Evolutionary conservation across 192 early-diverging fungal genomes (phyloP).

Genomic region (Backusella australiensis): DNA sequence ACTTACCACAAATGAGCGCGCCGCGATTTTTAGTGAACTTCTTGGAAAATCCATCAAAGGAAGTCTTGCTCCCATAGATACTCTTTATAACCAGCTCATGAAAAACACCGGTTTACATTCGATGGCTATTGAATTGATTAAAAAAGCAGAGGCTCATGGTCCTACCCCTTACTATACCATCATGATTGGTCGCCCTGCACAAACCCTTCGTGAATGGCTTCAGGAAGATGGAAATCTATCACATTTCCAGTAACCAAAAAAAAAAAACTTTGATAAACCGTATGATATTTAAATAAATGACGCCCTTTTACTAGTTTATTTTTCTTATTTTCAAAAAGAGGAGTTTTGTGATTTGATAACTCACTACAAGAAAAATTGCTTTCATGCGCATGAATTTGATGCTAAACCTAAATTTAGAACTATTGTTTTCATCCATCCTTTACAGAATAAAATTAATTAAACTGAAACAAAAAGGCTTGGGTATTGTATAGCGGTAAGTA

Average conservation of each 20-base stretch:
- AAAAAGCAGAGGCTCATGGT: not conserved
- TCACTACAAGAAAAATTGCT: too few species aligned
- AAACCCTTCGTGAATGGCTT: not conserved
- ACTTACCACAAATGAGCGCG: not conserved
- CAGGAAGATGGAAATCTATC: not conserved
- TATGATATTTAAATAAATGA: not conserved
- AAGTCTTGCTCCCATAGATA: not conserved
- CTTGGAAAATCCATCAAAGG: conserved; percentile 9
- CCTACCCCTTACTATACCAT: not conserved
- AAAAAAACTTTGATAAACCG: not conserved
- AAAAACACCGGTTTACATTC: not conserved
- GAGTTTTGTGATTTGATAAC: too few species aligned
- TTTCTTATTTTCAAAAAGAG: too few species aligned
- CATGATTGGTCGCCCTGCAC: not conserved
- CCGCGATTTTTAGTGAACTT: not conserved
- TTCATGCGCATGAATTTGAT: too few species aligned
- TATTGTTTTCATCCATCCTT: too few species aligned
- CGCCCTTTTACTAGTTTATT: too few species aligned
- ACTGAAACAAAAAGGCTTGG: too few species aligned
- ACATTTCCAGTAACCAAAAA: not conserved
- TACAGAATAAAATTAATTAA: too few species aligned
- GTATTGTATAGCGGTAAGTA: too few species aligned
- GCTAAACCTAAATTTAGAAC: too few species aligned
- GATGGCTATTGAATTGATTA: not conserved
- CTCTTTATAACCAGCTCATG: not conserved